Evolutionary conservation across 208 protist species (phyloP).

Genomic region (Wallacemonas sp.): DNA sequence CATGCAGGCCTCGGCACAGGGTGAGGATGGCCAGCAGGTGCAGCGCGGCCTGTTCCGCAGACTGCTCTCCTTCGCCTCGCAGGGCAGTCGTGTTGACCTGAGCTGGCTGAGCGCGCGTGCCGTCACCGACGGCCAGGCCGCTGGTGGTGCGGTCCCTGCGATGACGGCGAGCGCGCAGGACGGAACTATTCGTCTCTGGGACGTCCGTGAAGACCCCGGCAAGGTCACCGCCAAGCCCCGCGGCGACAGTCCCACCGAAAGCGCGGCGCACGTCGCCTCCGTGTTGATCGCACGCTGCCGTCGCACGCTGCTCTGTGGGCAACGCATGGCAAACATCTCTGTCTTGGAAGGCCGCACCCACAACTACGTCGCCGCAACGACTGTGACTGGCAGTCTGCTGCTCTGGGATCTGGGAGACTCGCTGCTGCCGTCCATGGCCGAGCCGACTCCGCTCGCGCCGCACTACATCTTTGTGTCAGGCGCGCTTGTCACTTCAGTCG

Average conservation of each 20-base stretch:
- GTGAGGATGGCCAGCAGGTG: neutral
- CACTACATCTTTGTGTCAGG: conserved; percentile 48
- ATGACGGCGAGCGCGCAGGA: conserved; percentile 74
- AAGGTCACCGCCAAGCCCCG: neutral
- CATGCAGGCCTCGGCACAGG: conserved; percentile 3
- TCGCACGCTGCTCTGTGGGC: conserved; percentile 75
- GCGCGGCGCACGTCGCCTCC: neutral
- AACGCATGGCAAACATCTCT: conserved; percentile 67
- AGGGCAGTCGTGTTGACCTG: conserved; percentile 55
- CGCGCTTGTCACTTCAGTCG: neutral
- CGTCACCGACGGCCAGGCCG: neutral
- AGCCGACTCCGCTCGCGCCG: conserved; percentile 55
- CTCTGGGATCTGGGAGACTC: conserved; percentile 50
- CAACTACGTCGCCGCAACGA: conserved; percentile 36
- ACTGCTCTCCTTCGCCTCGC: conserved; percentile 69
- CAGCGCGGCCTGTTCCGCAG: conserved; percentile 27
- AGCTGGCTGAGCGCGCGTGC: conserved; percentile 43
- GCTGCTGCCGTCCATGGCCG: conserved; percentile 40
- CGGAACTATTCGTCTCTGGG: conserved; percentile 74
- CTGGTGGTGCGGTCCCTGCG: conserved; percentile 9
- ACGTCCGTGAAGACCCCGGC: conserved; percentile 23
- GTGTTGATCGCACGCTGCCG: conserved; percentile 43
- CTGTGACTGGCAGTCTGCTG: conserved; percentile 39
- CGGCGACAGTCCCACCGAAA: no score
- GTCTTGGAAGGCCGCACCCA: conserved; percentile 23